phyloP scores from a whole-genome alignment of 2,329 filamentous ascomycete species.

The Fusarium coffeatum region DNA sequence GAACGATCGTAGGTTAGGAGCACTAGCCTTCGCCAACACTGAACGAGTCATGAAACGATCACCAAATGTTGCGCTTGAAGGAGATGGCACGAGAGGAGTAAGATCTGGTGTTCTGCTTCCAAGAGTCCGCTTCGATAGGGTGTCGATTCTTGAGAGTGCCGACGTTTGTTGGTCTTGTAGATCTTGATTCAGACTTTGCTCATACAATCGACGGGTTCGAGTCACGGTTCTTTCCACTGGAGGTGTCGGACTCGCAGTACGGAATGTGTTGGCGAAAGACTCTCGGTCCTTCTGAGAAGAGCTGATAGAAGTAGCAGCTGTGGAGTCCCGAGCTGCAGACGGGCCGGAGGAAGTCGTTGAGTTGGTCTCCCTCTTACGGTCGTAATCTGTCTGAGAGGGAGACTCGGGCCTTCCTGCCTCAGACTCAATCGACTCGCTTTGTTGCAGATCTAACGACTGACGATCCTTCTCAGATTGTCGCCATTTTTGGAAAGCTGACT shows the following conservation, averaged over 20 bases:
- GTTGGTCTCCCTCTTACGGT: slow-evolving; percentile 83
- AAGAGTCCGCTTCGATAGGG: slow-evolving; percentile 71
- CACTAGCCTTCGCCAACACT: slow-evolving; percentile 69
- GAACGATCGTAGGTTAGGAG: slow-evolving; percentile 73
- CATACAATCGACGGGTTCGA: slow-evolving; percentile 82
- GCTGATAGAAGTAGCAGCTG: slow-evolving; percentile 87
- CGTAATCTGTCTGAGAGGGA: slow-evolving; percentile 70
- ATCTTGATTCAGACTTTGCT: slow-evolving; percentile 82
- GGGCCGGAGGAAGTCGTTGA: slow-evolving; percentile 81
- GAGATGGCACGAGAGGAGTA: slow-evolving; percentile 58
- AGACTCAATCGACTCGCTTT: slow-evolving; percentile 35
- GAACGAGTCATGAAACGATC: slow-evolving; percentile 61
- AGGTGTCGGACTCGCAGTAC: slow-evolving; percentile 53
- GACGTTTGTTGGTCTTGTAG: slow-evolving; percentile 83
- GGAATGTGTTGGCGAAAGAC: slow-evolving; percentile 53
- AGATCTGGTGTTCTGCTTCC: slow-evolving; percentile 64
- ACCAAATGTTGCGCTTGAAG: slow-evolving; percentile 56
- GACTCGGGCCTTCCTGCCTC: slow-evolving; percentile 54
- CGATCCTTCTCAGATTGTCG: slow-evolving; percentile 69
- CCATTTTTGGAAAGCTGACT: slow-evolving; percentile 86
- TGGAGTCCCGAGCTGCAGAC: slow-evolving; percentile 79
- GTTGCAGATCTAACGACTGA: slow-evolving; percentile 51
- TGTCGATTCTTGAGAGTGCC: slow-evolving; percentile 82
- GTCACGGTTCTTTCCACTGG: slow-evolving; percentile 73
- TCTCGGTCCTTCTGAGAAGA: slow-evolving; percentile 73